phyloP scores from a whole-genome alignment of 2,329 filamentous ascomycete species.

The Cladosporium sp. region DNA sequence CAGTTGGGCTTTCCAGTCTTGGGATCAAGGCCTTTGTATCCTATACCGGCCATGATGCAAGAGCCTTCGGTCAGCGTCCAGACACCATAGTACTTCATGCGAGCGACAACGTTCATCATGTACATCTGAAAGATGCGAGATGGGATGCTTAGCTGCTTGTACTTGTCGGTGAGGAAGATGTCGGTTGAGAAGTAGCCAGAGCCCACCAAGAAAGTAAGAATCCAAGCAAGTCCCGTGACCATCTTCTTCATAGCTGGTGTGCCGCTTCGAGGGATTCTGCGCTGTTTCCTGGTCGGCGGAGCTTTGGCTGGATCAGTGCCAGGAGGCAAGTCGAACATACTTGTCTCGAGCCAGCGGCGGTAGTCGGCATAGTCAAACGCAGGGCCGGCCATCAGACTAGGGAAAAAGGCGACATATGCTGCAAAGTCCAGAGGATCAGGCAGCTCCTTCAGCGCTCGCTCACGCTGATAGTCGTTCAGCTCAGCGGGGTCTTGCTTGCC shows the following conservation, averaged over 20 bases:
- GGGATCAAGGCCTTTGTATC: slow-evolving; percentile 88
- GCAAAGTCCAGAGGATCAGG: slow-evolving; percentile 76
- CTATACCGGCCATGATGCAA: slow-evolving; percentile 88
- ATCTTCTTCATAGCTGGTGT: slow-evolving; percentile 79
- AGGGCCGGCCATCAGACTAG: slow-evolving; percentile 80
- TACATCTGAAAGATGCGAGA: slow-evolving; percentile 75
- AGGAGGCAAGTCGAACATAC: slow-evolving; percentile 84
- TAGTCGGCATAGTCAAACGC: slow-evolving; percentile 96
- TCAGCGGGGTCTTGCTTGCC: slow-evolving; percentile 73
- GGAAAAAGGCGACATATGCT: slow-evolving; percentile 94
- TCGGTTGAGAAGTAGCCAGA: slow-evolving; percentile 61
- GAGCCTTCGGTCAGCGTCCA: slow-evolving; percentile 92
- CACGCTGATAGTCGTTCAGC: slow-evolving; percentile 82
- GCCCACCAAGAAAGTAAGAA: slow-evolving; percentile 71
- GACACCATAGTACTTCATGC: slow-evolving; percentile 94
- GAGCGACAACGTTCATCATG: slow-evolving; percentile 74
- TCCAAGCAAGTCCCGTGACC: slow-evolving; percentile 69
- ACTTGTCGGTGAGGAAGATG: slow-evolving; percentile 62
- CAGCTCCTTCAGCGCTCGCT: slow-evolving; percentile 69
- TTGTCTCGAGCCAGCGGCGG: slow-evolving; percentile 83
- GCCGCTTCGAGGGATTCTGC: slow-evolving; percentile 86
- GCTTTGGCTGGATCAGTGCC: slow-evolving; percentile 80
- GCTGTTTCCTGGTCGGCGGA: slow-evolving; percentile 80
- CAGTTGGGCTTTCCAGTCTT: slow-evolving; percentile 81
- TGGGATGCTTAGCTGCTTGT: slow-evolving; percentile 63